These are phyloP conservation scores for Parasitella parasitica DNA, from an alignment of 371 early-diverging fungal species.

Conservation along the genomic window DNA sequence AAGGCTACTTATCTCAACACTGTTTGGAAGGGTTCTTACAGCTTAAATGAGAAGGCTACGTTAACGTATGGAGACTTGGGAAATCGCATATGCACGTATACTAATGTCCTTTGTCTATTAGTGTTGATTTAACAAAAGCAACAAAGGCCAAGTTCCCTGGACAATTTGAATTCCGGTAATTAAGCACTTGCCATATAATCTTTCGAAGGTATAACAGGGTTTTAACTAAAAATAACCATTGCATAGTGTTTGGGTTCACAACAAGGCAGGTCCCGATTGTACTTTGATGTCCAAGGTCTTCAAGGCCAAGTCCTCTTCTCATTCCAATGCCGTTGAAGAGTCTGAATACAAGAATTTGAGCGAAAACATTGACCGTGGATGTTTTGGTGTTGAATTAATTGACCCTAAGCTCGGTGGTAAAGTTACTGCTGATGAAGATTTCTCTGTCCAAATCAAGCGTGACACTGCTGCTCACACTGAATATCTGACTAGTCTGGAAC, in stretches of 20 bases:
- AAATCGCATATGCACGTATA: neutral
- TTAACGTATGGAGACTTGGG: conserved; percentile 30
- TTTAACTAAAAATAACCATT: conserved; percentile 2
- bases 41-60: conserved; percentile 40
- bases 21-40: conserved; percentile 45
- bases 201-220: neutral
- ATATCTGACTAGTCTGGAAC: conserved; percentile 24
- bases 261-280: conserved; percentile 47
- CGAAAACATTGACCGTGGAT: conserved; percentile 44
- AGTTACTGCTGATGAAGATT: conserved; percentile 16
- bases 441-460: conserved; percentile 39
- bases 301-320: conserved; percentile 38
- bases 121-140: conserved; percentile 43
- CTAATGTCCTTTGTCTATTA: conserved; percentile 6
- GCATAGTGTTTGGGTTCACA: conserved; percentile 43
- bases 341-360: conserved; percentile 26
- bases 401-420: conserved; percentile 36
- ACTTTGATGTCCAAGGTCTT: conserved; percentile 54
- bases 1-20: conserved; percentile 40
- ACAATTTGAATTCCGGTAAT: conserved; percentile 53
- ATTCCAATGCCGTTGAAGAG: conserved; percentile 39
- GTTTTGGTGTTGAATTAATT: conserved; percentile 45
- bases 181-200: neutral
- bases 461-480: conserved; percentile 45
- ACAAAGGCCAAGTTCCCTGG: conserved; percentile 39